Evolutionary conservation across 805 yeast species (phyloP), one percentile per base, ranked within the genome.

Genomic region (Barnettozyma vustinii): DNA sequence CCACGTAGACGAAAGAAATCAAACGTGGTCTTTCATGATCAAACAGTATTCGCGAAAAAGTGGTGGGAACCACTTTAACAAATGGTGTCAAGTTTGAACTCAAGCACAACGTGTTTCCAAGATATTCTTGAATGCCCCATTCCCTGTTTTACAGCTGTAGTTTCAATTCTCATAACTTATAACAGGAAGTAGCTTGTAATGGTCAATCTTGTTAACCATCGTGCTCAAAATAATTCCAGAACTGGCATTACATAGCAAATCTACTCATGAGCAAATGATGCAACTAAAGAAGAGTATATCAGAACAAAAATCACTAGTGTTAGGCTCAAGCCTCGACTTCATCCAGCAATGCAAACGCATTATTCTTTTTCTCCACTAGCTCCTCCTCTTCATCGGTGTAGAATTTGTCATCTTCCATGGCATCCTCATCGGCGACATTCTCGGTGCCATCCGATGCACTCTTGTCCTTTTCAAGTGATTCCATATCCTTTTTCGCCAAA

Each of bases 401-500:
- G 15, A 43, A 37, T 10, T 47, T 39, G 45, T 59, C 64, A 4
- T 60, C 62, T 19, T 56, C 62, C 57, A 54, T 56, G 2, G 23
- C 52, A 27, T 54, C 58, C 12, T 39, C 52, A 10, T 52, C 56
- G 19, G 49, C 56, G 1, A 43, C 45, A 9, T 30, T 42, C 39
- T 43, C 49, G 45, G 51, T 27, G 9, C 51, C 56, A 15, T 56
- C 46, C 9, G 39, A 56, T 37, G 49, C 52, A 41, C 37, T 40
- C 33, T 40, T 8, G 27, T 8, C 44, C 25, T 30, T 48, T 44
- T 25, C 44, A n/a, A 45, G 49, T 19, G 26, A 53, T 10, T 40
- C 43, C 12, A 44, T 32, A 40, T 63, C 65, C 46, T 65, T 63
- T 48, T 65, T 65, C 50, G 74, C 73, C 27, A 65, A 63, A 50